A percentile compares a stretch with the other conserved stretches of the same genome.
Conservation (phyloP, 331 rosid species). For the Telfairia occidentalis region DNA sequence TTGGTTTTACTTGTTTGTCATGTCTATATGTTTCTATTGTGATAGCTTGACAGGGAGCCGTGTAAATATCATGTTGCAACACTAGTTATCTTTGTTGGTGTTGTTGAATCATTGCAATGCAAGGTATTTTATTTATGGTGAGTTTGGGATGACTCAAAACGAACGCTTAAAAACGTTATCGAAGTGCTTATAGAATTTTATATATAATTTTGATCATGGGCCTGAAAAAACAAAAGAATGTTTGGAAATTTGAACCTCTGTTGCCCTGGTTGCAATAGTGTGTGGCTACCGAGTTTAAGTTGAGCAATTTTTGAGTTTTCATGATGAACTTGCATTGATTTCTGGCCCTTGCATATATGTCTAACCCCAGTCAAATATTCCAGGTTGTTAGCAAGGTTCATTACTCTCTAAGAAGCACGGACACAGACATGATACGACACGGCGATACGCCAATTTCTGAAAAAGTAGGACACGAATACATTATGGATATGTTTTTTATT, state of each 20-base stretch:
- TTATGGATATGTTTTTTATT: no score
- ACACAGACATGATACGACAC: no score
- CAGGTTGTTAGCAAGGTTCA: background rate
- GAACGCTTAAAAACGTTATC: background rate
- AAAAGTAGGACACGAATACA: no score
- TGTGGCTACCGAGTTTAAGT: background rate
- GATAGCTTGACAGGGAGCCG: background rate
- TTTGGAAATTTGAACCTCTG: background rate
- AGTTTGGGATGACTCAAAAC: no score
- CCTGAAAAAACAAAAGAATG: no score
- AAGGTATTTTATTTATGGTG: background rate
- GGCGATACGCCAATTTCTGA: no score
- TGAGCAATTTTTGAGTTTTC: background rate
- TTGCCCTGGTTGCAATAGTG: background rate
- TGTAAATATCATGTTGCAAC: background rate
- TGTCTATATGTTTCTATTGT: background rate
- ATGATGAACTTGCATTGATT: background rate
- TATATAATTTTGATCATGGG: no score
- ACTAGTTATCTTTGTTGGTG: background rate
- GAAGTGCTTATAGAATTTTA: no score
- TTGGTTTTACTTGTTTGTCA: background rate
- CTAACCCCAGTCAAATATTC: background rate
- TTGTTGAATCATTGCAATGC: background rate
- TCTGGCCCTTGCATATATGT: background rate
- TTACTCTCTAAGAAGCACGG: no score